Percentiles rank a stretch among this genome's conserved stretches.
Conservation (phyloP, 805 yeast species). For the Grigorovia humatica region DNA sequence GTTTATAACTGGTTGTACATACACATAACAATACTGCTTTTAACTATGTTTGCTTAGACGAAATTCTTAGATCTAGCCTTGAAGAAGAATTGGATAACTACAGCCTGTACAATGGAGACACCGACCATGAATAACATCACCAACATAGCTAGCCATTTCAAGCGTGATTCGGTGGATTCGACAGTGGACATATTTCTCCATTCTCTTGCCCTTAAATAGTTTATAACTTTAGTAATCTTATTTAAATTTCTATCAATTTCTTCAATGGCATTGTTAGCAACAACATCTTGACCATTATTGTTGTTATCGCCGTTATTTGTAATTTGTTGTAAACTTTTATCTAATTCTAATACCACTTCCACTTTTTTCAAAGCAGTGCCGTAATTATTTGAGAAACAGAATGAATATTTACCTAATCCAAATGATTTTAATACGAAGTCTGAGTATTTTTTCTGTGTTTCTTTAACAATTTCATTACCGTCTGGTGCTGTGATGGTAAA, state of each 20-base stretch:
- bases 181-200: constrained; percentile 94
- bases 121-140: constrained; percentile 68
- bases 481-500: constrained; percentile 49
- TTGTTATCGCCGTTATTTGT: constrained; percentile 15
- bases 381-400: constrained; percentile 56
- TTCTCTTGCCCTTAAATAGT: constrained; percentile 90
- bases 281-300: constrained; percentile 33
- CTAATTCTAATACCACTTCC: constrained; percentile 49
- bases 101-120: constrained; percentile 66
- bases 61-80: constrained; percentile 36
- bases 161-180: constrained; percentile 63
- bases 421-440: constrained; percentile 51
- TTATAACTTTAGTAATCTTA: constrained; percentile 51
- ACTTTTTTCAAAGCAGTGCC: constrained; percentile 55
- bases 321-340: constrained; percentile 28
- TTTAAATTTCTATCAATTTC: constrained; percentile 51
- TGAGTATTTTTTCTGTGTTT: constrained; percentile 51
- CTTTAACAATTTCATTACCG: constrained; percentile 38
- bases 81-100: constrained; percentile 76
- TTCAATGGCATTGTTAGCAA: constrained; percentile 44
- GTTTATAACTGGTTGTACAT: neutral
- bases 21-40: neutral
- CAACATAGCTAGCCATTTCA: constrained; percentile 63
- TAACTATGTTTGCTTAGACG: constrained; percentile 22
- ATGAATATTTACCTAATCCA: constrained; percentile 50